Evolutionary conservation across 352 stramenopile genomes (phyloP).

Genomic region (Phytophthora quininea): DNA sequence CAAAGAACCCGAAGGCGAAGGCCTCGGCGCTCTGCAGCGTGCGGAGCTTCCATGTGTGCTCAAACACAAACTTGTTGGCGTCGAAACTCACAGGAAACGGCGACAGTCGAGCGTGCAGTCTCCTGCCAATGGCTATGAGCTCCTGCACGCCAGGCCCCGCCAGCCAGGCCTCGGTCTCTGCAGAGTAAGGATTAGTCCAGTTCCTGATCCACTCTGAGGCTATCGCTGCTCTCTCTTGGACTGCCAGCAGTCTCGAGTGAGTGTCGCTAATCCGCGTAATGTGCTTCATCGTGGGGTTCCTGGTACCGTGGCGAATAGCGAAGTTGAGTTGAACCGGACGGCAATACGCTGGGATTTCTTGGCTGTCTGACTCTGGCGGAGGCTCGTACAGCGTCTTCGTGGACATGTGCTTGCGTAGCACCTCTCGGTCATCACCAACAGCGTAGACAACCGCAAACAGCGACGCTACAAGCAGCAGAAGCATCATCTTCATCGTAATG

Average conservation of each 20-base stretch:
- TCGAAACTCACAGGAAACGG: constrained; percentile 30
- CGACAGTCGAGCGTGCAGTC: constrained; percentile 60
- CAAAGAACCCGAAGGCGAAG: constrained; percentile 80
- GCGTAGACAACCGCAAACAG: constrained; percentile 1
- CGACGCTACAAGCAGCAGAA: constrained; percentile 24
- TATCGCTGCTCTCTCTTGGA: background rate
- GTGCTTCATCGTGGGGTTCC: constrained; percentile 82
- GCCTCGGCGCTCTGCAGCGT: constrained; percentile 79
- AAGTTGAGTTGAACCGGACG: constrained; percentile 74
- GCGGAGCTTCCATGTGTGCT: constrained; percentile 85
- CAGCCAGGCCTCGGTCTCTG: constrained; percentile 52
- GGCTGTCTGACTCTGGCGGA: constrained; percentile 5
- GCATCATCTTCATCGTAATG: background rate
- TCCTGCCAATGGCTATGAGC: constrained; percentile 59
- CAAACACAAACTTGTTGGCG: constrained; percentile 53
- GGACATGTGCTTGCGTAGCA: constrained; percentile 71
- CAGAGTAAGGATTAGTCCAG: constrained; percentile 63
- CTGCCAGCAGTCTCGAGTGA: constrained; percentile 43
- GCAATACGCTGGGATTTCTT: constrained; percentile 28
- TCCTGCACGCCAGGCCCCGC: constrained; percentile 62
- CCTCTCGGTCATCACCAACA: constrained; percentile 20
- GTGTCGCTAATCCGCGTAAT: constrained; percentile 60
- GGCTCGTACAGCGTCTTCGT: constrained; percentile 79
- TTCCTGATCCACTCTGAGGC: constrained; percentile 35
- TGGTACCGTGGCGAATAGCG: constrained; percentile 78